Evolutionary conservation across 73 alveolate genomes (phyloP).

Genomic region (Tetrahymena elliotti): DNA sequence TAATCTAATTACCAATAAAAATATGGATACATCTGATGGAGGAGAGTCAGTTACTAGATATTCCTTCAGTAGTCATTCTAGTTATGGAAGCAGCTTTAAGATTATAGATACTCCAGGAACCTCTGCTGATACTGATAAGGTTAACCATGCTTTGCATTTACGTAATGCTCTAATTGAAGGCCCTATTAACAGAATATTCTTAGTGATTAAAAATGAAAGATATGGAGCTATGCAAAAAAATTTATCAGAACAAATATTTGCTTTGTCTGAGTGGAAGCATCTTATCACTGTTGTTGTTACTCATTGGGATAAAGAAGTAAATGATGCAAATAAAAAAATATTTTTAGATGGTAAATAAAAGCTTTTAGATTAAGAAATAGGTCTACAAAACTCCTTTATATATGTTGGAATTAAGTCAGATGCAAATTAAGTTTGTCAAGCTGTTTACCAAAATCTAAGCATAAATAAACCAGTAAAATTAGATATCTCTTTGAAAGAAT

Average conservation of each 20-base stretch:
- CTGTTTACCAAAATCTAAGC: not conserved
- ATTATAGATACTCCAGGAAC: constrained; percentile 23
- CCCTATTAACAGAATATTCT: not conserved
- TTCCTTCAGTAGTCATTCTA: not conserved
- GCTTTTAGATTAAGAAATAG: not conserved
- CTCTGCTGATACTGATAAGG: not conserved
- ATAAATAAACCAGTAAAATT: not conserved
- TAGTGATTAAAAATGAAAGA: constrained; percentile 12
- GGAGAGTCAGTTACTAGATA: constrained; percentile 8
- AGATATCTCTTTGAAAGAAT: not conserved
- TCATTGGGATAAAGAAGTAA: constrained; percentile 6
- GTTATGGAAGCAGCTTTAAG: constrained; percentile 6
- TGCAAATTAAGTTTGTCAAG: not conserved
- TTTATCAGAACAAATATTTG: not conserved
- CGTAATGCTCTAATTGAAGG: constrained; percentile 2
- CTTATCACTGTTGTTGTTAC: not conserved
- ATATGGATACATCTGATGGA: not conserved
- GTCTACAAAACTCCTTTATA: not conserved
- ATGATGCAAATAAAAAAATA: not conserved
- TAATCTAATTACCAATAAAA: not conserved
- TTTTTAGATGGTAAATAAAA: not conserved
- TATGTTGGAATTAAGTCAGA: not conserved
- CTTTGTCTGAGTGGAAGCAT: not conserved
- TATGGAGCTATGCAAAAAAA: not conserved
- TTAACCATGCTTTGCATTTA: not conserved